Evolutionary conservation across 1,139 yeast species (phyloP), one percentile per base, ranked within the genome.

Genomic region (Suhomyces choctaworum): DNA sequence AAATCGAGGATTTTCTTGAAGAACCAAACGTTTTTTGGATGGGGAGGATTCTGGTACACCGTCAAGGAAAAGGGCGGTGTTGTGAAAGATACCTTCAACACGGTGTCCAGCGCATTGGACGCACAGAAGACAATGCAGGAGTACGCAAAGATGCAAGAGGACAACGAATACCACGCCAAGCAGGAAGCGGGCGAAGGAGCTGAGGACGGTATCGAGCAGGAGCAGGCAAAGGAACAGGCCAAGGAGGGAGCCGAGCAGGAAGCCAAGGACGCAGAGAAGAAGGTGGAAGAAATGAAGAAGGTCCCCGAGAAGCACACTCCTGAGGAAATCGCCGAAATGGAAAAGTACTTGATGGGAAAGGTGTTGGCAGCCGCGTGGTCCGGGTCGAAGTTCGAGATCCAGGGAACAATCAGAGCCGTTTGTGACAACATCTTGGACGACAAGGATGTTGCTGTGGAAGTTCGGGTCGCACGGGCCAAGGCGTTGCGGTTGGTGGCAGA

Each of bases 321-420:
- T 2, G 97, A 88, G 54, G 89, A 85, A 41, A 65, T 86, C 39
- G 90, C 88, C 0, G 95, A 87, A 45, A 75, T 87, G 78, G 97
- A 90, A 54, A 82, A 89, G 50, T 73, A 82, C 39, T 66, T 90
- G 29, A 78, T 88, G 78, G 97, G 96, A 25, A 92, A 90, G 57
- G 90, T 90, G 3, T 68, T 90, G 32, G 90, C 94, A 4, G 97
- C 97, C 0, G 96, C 97, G 7, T 90, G 98, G 98, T 82, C 84
- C 32, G 97, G 97, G 1, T 86, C 96, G 15, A 81, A 80, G 50
- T 82, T 81, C 58, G 98, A 90, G 59, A 85, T 90, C 39, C 92
- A 86, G 54, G 77, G 92, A n/a, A 87, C 95, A 1, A 70, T 88
- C 22, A 68, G 97, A 40, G 87, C 79, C 15, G 97, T 90, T 11